Conservation (phyloP, 2,329 filamentous ascomycete genomes). For the Fusarium multiceps region DNA sequence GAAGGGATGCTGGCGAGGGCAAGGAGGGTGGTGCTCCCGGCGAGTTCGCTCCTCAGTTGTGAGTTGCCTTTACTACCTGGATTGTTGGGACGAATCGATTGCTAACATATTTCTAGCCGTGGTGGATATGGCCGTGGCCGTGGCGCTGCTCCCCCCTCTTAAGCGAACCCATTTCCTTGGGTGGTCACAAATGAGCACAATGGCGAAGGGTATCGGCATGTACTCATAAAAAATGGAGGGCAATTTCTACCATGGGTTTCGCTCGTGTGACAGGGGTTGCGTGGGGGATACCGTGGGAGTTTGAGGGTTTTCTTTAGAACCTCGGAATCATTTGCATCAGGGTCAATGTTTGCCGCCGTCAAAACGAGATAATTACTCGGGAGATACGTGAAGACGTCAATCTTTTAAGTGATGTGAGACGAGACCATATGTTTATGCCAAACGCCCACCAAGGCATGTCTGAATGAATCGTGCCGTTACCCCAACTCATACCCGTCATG, state of each 20-base stretch:
- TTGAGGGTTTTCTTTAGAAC: slow-evolving; percentile 58
- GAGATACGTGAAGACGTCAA: slow-evolving; percentile 46
- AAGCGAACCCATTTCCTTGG: slow-evolving; percentile 58
- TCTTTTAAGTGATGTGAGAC: slow-evolving; percentile 42
- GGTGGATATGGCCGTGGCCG: slow-evolving; percentile 91
- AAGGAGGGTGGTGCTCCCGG: slow-evolving; percentile 94
- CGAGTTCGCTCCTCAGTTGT: slow-evolving; percentile 93
- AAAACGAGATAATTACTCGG: slow-evolving; percentile 50
- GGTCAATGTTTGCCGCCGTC: slow-evolving; percentile 55
- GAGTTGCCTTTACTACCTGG: slow-evolving; percentile 54
- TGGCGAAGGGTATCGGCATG: slow-evolving; percentile 59
- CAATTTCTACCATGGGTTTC: slow-evolving; percentile 54
- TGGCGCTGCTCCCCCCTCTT: slow-evolving; percentile 77
- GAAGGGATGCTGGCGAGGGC: slow-evolving; percentile 85
- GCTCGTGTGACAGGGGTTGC: slow-evolving; percentile 54
- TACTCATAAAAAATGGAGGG: slow-evolving; percentile 60
- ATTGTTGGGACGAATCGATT: slow-evolving; percentile 20
- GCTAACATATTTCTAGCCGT: slow-evolving; percentile 68
- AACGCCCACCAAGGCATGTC: slow-evolving; percentile 20
- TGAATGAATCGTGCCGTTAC: slow-evolving; percentile 21
- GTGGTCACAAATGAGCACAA: slow-evolving; percentile 59
- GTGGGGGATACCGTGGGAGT: slow-evolving; percentile 58
- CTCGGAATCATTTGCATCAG: slow-evolving; percentile 63
- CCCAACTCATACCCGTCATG: neutral
- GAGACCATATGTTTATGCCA: slow-evolving; percentile 30